Evolutionary conservation across 1,139 yeast species (phyloP).

Genomic region (Diutina neorugosa): DNA sequence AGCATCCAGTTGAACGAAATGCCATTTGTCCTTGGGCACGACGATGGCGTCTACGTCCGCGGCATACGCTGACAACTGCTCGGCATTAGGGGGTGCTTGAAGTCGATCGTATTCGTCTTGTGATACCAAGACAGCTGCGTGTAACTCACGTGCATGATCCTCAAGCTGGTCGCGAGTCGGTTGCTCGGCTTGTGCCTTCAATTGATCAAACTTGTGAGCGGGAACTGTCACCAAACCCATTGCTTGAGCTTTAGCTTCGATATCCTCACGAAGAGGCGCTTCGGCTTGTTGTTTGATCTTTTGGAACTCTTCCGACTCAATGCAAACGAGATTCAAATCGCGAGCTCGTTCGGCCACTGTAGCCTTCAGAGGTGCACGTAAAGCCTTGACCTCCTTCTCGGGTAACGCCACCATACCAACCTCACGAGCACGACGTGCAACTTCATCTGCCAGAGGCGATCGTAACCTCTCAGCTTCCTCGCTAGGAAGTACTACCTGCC

Average conservation of each 20-base stretch:
- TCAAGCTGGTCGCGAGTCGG: constrained; percentile 22
- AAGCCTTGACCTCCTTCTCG: neutral
- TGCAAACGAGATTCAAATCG: neutral
- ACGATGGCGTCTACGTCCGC: constrained; percentile 1
- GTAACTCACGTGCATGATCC: constrained; percentile 20
- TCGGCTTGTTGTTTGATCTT: neutral
- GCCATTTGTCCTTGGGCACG: constrained; percentile 5
- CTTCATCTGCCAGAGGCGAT: neutral
- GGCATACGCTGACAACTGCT: neutral
- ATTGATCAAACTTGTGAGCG: constrained; percentile 9
- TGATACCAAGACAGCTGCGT: constrained; percentile 13
- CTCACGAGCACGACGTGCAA: neutral
- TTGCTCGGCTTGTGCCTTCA: constrained; percentile 15
- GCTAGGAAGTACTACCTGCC: neutral
- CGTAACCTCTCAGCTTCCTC: neutral
- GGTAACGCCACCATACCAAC: neutral
- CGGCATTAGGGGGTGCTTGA: constrained; percentile 7
- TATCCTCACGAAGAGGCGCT: neutral
- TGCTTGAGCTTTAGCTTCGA: neutral
- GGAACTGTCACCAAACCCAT: constrained; percentile 2
- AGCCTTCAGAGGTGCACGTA: neutral
- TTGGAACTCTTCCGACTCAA: neutral
- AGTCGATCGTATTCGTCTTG: constrained; percentile 12
- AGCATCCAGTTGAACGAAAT: constrained; percentile 3
- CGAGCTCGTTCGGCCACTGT: neutral